Base-by-base conservation (phyloP, 805 yeast genomes). In the Suhomyces pyralidae region DNA sequence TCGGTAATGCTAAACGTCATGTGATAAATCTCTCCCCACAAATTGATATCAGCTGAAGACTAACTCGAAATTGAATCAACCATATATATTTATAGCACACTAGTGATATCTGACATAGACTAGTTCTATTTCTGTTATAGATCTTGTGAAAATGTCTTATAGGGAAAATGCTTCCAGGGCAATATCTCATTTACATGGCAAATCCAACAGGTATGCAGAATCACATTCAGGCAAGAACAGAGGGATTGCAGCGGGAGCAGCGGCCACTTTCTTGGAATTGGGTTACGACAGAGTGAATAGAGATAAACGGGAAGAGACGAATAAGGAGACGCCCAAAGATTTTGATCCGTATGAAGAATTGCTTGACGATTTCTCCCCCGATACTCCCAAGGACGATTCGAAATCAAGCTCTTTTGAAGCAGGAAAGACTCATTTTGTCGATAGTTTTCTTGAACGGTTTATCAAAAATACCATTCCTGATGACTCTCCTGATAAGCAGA, bases 371-470 rank as follows among this genome's bases (percentile, higher is more conserved):
- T 42, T 22, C 19, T 20, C 45, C 6, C 45, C 45, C 30, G 36
- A 24, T 19, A 19, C 26, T 12, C 30, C 44, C 24, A 28, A 20
- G 3, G 50, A 24, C 2, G 48, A 20, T 12, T 12, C 38, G 4
- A 17, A 30, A 14, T 28, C 36, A 14, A 24, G 45, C 10, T 24
- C 45, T 15, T 42, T 20, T 24, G 45, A 42, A 20, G 28, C 19
- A n/a, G 14, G 42, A 5, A 19, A 22, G 12, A 15, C 51, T 17
- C 88, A 83, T 60, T 85, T 85, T 61, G 70, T 82, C 51, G 91
- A 85, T 61, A 69, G 75, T 28, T 68, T 85, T 48, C 68, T 85
- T 52, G 86, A 82, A 56, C 77, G 75, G 57, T 59, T 85, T 48
- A 61, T 85, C 12, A 66, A 74, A n/a, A 77, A 77, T 54, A 71